Conservation (phyloP, 768 basidiomycete species). For the Amanita thiersii region DNA sequence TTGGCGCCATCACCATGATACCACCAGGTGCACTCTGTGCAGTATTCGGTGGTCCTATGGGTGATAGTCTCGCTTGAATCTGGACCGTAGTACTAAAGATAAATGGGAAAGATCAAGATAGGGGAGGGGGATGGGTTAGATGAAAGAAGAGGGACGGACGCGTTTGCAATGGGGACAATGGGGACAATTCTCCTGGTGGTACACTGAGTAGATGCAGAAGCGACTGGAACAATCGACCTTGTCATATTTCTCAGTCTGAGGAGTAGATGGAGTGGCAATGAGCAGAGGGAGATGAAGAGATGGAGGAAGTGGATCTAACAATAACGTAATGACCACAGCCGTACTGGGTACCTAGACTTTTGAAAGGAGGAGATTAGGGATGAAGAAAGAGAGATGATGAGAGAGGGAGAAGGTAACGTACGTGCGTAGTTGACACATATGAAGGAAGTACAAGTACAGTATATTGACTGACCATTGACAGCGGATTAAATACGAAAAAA, state of each 20-base stretch:
- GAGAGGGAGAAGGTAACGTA: constrained; percentile 5
- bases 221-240: constrained; percentile 49
- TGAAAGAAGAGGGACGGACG: constrained; percentile 21
- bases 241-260: constrained; percentile 39
- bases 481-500: too few relatives aligned
- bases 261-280: constrained; percentile 7
- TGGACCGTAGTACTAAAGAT: constrained; percentile 57
- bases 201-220: constrained; percentile 28
- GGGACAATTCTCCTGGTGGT: constrained; percentile 25
- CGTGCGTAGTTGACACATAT: constrained; percentile 6
- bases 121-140: constrained; percentile 6
- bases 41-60: constrained; percentile 41
- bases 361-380: constrained; percentile 20
- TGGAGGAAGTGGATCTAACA: constrained; percentile 29
- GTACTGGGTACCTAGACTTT: constrained; percentile 66
- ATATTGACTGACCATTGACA: too few relatives aligned
- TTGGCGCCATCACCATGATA: constrained; percentile 39
- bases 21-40: constrained; percentile 52
- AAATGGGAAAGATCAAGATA: constrained; percentile 10
- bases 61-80: constrained; percentile 59
- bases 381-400: constrained; percentile 55
- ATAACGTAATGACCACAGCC: constrained; percentile 78
- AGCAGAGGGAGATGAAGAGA: constrained; percentile 9
- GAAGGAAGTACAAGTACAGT: neutral
- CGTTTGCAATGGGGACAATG: constrained; percentile 36